Base-by-base conservation (phyloP, 2,329 filamentous ascomycete species). In the Aurifilum marmelostoma region DNA sequence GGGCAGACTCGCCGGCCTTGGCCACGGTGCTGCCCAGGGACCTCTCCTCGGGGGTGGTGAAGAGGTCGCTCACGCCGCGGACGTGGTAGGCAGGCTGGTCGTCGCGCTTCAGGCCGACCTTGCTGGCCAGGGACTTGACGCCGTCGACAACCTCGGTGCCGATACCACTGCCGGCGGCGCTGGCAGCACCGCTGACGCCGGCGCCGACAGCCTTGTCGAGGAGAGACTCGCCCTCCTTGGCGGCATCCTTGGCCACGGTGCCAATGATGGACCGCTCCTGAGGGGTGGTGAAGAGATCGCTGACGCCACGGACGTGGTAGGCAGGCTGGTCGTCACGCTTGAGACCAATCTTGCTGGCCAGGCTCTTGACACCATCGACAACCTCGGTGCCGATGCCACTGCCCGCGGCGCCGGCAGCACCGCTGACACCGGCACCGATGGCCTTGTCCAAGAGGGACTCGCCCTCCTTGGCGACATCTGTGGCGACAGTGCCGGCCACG, bases 61-160 rank as follows among this genome's bases (percentile, higher is more conserved):
- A n/a, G n/a, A n/a, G n/a, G n/a, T n/a, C n/a, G n/a, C 58, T 39
- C 29, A 60, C 32, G 18, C 58, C 58, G 3, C 58, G 58, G 32
- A 60, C 58, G 58, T 60, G 58, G 18, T 60, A 39, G 34, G 58
- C 29, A 21, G 58, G 58, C 34, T 60, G 58, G 58, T 60, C 58
- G 11, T 60, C 58, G 2, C 58, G 29, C 43, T 50, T 52, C 2
- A 64, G 62, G 32, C 62, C 62, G 29, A 54, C 18, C 29, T 64
- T 34, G 43, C 62, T 64, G 16, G 62, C 62, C 27, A 64, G 47
- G 27, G 24, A 34, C 41, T 64, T 47, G 32, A 50, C 62, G 21
- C 41, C 62, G 18, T 52, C 43, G 24, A 37, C 62, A 7, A 64
- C 62, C 32, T 64, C 62, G 16, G 62, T 52, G 18, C 62, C 62